Evolutionary conservation across 345 rosid genomes (phyloP), one percentile per base, ranked within the genome.

Genomic region (Corchorus olitorius): DNA sequence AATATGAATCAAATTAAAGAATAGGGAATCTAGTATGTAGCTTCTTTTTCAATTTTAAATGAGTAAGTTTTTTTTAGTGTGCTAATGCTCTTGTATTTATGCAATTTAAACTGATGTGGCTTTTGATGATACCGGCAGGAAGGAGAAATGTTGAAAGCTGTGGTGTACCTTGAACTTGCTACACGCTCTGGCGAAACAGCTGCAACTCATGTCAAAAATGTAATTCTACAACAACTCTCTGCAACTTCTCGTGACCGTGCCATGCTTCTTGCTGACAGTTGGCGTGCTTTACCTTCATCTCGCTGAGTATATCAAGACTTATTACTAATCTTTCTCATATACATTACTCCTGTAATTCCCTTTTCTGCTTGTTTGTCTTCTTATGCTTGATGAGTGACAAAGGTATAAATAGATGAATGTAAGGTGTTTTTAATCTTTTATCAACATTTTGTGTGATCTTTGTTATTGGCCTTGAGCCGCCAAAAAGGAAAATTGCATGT

Each of bases 161-260:
- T 84, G 10, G 78, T 91, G 19, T 96, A 96, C 86, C 87, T 96
- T 58, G 99, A 96, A 82, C 97, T 96, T 20, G 99, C 98, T 8
- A 83, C 92, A 48, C 93, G 91, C 1, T 90, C 94, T 73, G 99
- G 98, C 1, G 95, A 91, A 84, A 84, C 84, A 3, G 91, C 93
- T 37, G 99, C 98, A 1, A 67, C 67, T 74, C 95, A 85, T 78
- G 88, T 96, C 34, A 96, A 91, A 81, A 87, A 84, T 64, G 94
- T 86, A 15, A 79, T 90, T 75, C 88, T 89, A 45, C 91, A 93
- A 69, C 94, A 88, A 81, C 82, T 96, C 46, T 85, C 99, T 2
- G 76, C 85, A 5, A 54, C 84, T 72, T 89, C 89, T n/a, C 86
- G 84, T 15, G 81, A 81, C 73, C 88, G 76, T 69, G 92, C 80